These are phyloP conservation scores for Inga laurina DNA, from an alignment of 306 rosid species.

Conservation along the genomic window DNA sequence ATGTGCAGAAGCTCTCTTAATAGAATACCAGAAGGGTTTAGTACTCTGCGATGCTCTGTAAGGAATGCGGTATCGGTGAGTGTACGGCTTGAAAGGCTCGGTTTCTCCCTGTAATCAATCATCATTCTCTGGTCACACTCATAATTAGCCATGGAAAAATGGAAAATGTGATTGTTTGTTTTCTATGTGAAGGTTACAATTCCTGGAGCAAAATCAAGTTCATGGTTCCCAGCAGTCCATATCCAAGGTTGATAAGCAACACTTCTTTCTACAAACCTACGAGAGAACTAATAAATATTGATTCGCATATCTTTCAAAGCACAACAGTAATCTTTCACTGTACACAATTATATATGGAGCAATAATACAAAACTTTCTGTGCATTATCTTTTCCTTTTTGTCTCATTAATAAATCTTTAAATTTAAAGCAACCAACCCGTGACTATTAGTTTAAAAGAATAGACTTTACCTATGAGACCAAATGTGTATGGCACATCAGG, in stretches of 20 bases:
- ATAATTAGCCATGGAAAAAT: background rate
- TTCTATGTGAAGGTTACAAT: constrained; percentile 50
- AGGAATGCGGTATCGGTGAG: constrained; percentile 60
- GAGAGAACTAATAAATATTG: too few species aligned
- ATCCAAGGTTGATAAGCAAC: constrained; percentile 97
- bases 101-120: constrained; percentile 63
- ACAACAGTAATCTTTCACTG: too few species aligned
- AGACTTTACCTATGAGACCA: constrained; percentile 76
- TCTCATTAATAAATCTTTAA: too few species aligned
- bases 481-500: constrained; percentile 91
- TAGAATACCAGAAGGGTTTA: constrained; percentile 82
- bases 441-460: background rate
- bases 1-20: constrained; percentile 88
- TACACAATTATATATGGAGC: too few species aligned
- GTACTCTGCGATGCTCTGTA: constrained; percentile 62
- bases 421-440: too few species aligned
- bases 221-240: constrained; percentile 96
- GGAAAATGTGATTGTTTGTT: background rate
- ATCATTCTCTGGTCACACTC: background rate
- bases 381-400: too few species aligned
- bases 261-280: constrained; percentile 72
- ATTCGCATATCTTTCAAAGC: too few species aligned
- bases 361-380: too few species aligned
- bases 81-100: constrained; percentile 64
- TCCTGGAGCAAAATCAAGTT: constrained; percentile 71